Base-by-base conservation (phyloP, 306 rosid species). In the Lotus japonicus region DNA sequence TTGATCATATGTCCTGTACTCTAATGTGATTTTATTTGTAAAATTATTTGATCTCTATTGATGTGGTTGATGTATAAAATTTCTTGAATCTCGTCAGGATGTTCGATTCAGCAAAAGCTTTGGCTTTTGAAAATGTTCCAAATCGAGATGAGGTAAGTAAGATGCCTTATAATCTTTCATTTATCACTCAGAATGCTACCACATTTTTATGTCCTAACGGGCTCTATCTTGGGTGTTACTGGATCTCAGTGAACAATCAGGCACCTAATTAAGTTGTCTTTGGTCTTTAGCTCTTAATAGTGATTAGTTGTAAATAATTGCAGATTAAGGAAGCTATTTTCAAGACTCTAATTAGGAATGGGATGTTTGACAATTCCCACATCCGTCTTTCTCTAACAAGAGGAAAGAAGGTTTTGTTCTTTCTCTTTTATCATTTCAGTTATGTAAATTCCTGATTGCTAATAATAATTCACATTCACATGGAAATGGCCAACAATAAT, bases 341-440 rank as follows among this genome's bases (percentile, higher is more conserved):
- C 83, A 76, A 57, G 66, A 91, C 95, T 44, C 85, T 91, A 21
- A 81, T 86, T 64, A 84, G 78, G 54, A 91, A 91, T 68, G 95
- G 92, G 64, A 91, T 91, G 96, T 84, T 88, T 74, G 85, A 86
- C 72, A 84, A 84, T 61, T 66, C 92, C 11, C 97, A 91, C 83
- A 86, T 91, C 62, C 82, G 88, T 50, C 81, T 91, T 41, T 86
- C 95, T 78, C 78, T 88, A 57, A 91, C 97, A 1, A 83, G 95
- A 61, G 95, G 95, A 58, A 58, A 58, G 10, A 88, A 91, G 91
- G 97, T 88, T 42, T 44, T 54, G 36, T 23, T 56, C 61, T 56
- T 72, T 64, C 51, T 51, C 49, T 61, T 10, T 33, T 45, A 31
- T 51, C 51, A 45, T 39, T 23, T 50, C 45, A 23, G 17, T 61